Conservation (phyloP, 2,329 filamentous ascomycete species). For the Beauveria caledonica region DNA sequence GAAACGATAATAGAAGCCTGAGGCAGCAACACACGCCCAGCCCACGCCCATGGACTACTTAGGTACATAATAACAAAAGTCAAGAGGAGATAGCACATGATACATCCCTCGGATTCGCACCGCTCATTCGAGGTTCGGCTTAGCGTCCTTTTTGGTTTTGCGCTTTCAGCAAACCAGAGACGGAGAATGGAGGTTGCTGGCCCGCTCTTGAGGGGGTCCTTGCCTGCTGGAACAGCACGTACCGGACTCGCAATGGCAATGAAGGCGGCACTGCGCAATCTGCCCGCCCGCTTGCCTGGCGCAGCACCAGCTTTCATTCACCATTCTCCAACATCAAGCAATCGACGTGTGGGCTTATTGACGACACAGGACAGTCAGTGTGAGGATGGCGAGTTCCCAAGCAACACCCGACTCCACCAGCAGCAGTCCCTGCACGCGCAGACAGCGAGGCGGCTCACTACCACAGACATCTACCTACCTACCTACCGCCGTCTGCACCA, state of each 20-base stretch:
- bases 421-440: not conserved
- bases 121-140: constrained; percentile 8
- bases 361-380: not conserved
- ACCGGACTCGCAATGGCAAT: not conserved
- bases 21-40: not conserved
- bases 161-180: constrained; percentile 3
- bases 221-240: not conserved
- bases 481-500: not conserved
- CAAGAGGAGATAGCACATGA: constrained; percentile 5
- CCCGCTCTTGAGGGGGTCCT: constrained; percentile 1
- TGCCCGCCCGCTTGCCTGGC: not conserved
- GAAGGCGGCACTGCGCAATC: constrained; percentile 2
- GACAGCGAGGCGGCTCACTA: not conserved
- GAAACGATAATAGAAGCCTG: not conserved
- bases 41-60: not conserved
- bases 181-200: not conserved
- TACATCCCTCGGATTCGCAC: constrained; percentile 5
- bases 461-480: not conserved
- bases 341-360: too few relatives aligned
- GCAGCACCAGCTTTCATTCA: not conserved
- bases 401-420: not conserved
- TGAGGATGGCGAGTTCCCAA: not conserved
- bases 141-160: constrained; percentile 8
- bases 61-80: not conserved
- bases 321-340: too few relatives aligned